A percentile compares a stretch with the other conserved stretches of the same genome.
phyloP scores from a whole-genome alignment of 495 filamentous ascomycete species.

The Penicillium lividum region DNA sequence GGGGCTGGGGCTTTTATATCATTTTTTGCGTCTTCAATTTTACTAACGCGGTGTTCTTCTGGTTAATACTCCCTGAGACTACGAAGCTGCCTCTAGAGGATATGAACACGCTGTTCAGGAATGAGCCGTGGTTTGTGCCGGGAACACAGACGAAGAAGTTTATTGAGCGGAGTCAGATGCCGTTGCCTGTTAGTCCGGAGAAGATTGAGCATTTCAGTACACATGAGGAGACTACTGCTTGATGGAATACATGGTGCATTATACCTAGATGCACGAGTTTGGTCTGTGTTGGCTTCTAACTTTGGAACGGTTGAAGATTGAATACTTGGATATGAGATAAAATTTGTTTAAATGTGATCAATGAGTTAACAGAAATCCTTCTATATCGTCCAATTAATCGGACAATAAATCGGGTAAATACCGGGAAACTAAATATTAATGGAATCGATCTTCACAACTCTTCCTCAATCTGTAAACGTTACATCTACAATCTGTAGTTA shows the following conservation, averaged over 20 bases:
- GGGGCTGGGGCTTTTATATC: slow-evolving; percentile 49
- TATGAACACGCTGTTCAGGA: slow-evolving; percentile 62
- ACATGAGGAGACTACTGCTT: neutral
- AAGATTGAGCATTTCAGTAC: slow-evolving; percentile 8
- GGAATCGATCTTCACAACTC: no score
- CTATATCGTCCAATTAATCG: no score
- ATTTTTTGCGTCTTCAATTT: slow-evolving; percentile 46
- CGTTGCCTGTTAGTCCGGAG: slow-evolving; percentile 8
- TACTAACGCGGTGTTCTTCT: slow-evolving; percentile 59
- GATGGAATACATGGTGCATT: neutral
- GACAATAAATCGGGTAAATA: slow-evolving; percentile 4
- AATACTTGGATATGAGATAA: no score
- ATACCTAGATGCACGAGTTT: neutral
- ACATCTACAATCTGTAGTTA: no score
- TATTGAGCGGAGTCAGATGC: slow-evolving; percentile 23
- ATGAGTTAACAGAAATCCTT: no score
- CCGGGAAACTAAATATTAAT: neutral
- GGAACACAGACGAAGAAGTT: slow-evolving; percentile 24
- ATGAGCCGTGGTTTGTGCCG: slow-evolving; percentile 60
- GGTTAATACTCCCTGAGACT: slow-evolving; percentile 58
- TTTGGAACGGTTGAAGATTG: no score
- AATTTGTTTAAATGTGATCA: no score
- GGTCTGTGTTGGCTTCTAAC: neutral
- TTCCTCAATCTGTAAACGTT: no score
- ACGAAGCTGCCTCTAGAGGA: slow-evolving; percentile 58